A percentile compares a stretch with the other conserved stretches of the same genome.
Evolutionary conservation across 2,329 filamentous ascomycete genomes (phyloP).

Genomic region (Cephalotrichum gorgonifer): DNA sequence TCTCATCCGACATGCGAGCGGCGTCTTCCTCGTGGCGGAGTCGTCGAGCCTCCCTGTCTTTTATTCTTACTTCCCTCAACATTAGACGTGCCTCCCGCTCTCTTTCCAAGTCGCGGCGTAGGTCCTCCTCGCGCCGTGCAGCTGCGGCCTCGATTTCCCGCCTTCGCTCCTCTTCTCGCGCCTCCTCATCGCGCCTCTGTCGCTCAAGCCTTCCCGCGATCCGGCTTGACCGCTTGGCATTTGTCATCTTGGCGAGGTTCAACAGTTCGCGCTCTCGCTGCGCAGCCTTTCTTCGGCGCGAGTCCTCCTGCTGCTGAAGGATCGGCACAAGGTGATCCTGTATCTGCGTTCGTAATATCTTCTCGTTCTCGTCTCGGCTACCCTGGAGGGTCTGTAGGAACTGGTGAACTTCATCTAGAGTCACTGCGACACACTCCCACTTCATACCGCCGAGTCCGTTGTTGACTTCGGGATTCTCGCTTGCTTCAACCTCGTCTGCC

Average conservation of each 20-base stretch:
- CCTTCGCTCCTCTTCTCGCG: constrained; percentile 57
- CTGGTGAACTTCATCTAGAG: constrained; percentile 62
- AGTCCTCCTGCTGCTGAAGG: constrained; percentile 67
- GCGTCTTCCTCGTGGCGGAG: constrained; percentile 78
- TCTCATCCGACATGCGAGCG: constrained; percentile 51
- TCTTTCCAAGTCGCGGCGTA: constrained; percentile 47
- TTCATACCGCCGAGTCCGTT: constrained; percentile 57
- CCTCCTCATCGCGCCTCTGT: constrained; percentile 62
- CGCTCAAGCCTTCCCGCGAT: constrained; percentile 74
- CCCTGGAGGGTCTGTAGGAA: constrained; percentile 65
- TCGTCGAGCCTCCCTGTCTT: constrained; percentile 75
- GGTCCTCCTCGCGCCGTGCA: constrained; percentile 57
- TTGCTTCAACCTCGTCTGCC: constrained; percentile 1
- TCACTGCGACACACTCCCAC: constrained; percentile 88
- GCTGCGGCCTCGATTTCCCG: constrained; percentile 54
- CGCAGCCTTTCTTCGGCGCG: constrained; percentile 58
- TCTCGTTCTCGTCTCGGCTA: constrained; percentile 77
- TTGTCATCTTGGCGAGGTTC: constrained; percentile 78
- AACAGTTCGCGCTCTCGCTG: constrained; percentile 69
- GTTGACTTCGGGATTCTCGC: constrained; percentile 23
- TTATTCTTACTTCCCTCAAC: constrained; percentile 76
- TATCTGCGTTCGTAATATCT: constrained; percentile 60
- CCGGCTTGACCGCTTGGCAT: constrained; percentile 85
- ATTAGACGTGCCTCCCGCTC: constrained; percentile 71
- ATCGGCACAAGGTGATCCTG: constrained; percentile 73